Conservation (phyloP, 345 rosid species). For the Eucalyptus virginea region DNA sequence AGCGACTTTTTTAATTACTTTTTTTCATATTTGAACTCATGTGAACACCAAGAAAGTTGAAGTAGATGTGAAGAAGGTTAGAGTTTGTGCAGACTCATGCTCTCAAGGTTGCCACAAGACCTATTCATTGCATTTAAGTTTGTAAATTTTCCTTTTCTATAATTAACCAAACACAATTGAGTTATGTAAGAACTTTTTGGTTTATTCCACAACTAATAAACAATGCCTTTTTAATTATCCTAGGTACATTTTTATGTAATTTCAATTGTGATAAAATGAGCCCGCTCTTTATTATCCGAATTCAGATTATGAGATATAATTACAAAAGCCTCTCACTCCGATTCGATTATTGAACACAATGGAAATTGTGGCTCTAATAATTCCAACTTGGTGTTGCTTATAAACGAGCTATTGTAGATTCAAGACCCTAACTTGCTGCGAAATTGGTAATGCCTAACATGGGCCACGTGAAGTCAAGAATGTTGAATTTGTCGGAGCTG, state of each 20-base stretch:
- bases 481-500: too few species aligned
- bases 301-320: too few species aligned
- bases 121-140: neutral
- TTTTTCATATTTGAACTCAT: neutral
- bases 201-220: neutral
- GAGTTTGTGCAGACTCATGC: neutral
- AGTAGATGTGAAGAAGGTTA: too few species aligned
- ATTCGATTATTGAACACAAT: too few species aligned
- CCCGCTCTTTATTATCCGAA: neutral
- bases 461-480: too few species aligned
- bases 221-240: neutral
- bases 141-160: neutral
- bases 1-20: neutral
- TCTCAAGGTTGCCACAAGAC: neutral
- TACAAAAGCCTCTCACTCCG: too few species aligned
- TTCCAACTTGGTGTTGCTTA: too few species aligned
- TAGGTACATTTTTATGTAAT: neutral
- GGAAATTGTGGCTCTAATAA: too few species aligned
- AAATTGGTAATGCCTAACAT: too few species aligned
- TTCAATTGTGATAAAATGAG: neutral
- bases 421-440: too few species aligned
- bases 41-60: too few species aligned
- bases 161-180: neutral
- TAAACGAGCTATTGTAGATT: too few species aligned
- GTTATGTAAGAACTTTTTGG: neutral